phyloP scores from a whole-genome alignment of 306 rosid genomes.

The Vigna mungo region DNA sequence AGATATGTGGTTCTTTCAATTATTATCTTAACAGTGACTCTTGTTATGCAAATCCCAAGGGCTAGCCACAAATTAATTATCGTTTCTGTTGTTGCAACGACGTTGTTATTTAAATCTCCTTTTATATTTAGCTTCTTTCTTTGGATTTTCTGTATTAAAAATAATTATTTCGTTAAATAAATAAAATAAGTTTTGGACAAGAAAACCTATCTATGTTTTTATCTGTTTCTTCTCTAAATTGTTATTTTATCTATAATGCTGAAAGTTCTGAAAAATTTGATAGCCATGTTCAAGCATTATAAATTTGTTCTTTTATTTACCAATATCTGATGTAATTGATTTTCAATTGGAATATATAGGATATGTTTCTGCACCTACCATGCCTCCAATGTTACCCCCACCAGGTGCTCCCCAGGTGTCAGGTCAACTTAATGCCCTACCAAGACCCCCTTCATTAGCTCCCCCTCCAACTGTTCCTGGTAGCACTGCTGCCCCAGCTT shows the following conservation, averaged over 20 bases:
- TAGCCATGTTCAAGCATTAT: slow-evolving; percentile 28
- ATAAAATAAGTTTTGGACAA: not conserved
- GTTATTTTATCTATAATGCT: slow-evolving; percentile 20
- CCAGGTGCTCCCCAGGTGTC: slow-evolving; percentile 56
- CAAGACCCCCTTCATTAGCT: slow-evolving; percentile 56
- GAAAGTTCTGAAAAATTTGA: slow-evolving; percentile 17
- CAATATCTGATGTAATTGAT: slow-evolving; percentile 24
- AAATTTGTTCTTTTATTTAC: slow-evolving; percentile 4
- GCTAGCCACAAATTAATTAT: not conserved
- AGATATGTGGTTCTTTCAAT: not conserved
- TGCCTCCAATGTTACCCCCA: slow-evolving; percentile 57
- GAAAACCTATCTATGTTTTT: not conserved
- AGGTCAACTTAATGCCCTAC: slow-evolving; percentile 49
- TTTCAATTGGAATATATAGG: slow-evolving; percentile 42
- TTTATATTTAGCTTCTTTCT: not conserved
- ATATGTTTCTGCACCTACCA: slow-evolving; percentile 48
- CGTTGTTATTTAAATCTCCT: slow-evolving; percentile 18
- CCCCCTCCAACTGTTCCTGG: slow-evolving; percentile 56
- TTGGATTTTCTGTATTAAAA: slow-evolving; percentile 6
- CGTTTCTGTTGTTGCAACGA: slow-evolving; percentile 1
- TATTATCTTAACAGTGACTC: not conserved
- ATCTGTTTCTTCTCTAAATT: slow-evolving; percentile 3
- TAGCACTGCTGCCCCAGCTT: slow-evolving; percentile 48
- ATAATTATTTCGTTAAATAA: slow-evolving; percentile 5
- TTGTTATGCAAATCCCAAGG: slow-evolving; percentile 2